Conservation (phyloP, 176 grass and related monocot species). For the Triticum monococcum region DNA sequence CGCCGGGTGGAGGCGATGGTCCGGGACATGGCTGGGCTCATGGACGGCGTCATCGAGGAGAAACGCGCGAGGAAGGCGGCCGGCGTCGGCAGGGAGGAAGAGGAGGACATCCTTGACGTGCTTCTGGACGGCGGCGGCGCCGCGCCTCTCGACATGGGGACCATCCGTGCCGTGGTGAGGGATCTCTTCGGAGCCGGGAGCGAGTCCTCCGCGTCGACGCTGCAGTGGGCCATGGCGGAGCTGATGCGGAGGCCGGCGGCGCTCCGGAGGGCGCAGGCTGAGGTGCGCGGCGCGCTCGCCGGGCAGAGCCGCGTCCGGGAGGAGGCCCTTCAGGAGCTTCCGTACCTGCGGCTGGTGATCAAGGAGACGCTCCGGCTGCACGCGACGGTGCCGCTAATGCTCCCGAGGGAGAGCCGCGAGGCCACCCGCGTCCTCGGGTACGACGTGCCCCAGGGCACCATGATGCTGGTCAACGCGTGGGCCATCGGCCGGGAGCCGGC, state of each 20-base stretch:
- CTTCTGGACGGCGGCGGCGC: neutral
- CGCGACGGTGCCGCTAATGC: neutral
- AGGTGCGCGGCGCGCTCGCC: neutral
- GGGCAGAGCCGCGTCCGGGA: neutral
- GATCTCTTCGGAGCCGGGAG: neutral
- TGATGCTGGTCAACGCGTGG: constrained; percentile 1
- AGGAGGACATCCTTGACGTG: neutral
- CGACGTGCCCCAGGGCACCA: neutral
- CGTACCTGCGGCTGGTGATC: constrained; percentile 8
- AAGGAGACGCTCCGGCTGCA: constrained; percentile 23
- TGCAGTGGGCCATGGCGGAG: constrained; percentile 19
- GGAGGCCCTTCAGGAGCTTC: neutral
- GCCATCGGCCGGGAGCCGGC: neutral
- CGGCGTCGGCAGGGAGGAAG: neutral
- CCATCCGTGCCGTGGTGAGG: neutral
- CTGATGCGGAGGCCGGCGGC: neutral
- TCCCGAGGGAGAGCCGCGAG: neutral
- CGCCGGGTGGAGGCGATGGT: neutral
- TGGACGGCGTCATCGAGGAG: neutral
- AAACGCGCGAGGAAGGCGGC: neutral
- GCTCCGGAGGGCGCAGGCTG: neutral
- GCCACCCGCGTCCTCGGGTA: neutral
- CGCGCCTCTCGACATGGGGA: neutral
- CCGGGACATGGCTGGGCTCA: neutral
- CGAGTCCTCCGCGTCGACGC: neutral